phyloP scores from a whole-genome alignment of 768 basidiomycete genomes.

The Sarcodon aspratus region DNA sequence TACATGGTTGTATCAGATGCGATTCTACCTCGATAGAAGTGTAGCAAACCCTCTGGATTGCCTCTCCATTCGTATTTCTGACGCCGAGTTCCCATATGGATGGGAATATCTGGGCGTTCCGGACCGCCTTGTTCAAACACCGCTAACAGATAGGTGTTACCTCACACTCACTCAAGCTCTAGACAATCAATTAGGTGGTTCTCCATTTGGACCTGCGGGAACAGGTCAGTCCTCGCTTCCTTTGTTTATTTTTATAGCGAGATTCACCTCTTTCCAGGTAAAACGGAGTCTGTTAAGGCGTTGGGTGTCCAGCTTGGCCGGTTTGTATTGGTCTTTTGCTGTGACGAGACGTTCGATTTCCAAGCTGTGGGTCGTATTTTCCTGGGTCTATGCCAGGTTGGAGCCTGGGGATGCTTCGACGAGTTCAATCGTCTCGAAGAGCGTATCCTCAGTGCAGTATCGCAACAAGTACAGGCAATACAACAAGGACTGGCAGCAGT shows the following conservation, averaged over 20 bases:
- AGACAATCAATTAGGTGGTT: conserved; percentile 89
- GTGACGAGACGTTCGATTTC: conserved; percentile 99
- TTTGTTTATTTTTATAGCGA: background rate
- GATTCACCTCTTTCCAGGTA: conserved; percentile 38
- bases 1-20: conserved; percentile 96
- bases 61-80: conserved; percentile 73
- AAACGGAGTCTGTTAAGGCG: conserved; percentile 99
- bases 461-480: conserved; percentile 97
- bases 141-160: conserved; percentile 94
- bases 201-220: conserved; percentile 97
- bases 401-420: conserved; percentile 98
- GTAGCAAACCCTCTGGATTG: conserved; percentile 72
- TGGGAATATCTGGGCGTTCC: conserved; percentile 98
- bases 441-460: conserved; percentile 94
- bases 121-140: conserved; percentile 95
- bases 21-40: conserved; percentile 78
- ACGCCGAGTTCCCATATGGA: conserved; percentile 91
- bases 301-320: conserved; percentile 95
- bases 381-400: conserved; percentile 96
- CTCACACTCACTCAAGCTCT: conserved; percentile 93
- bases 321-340: conserved; percentile 99
- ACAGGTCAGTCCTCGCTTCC: conserved; percentile 45
- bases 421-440: conserved; percentile 98
- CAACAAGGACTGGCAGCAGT: conserved; percentile 87
- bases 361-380: conserved; percentile 99